These are phyloP conservation scores for Metschnikowia corniflorae DNA, from an alignment of 805 yeast species.

Conservation along the genomic window DNA sequence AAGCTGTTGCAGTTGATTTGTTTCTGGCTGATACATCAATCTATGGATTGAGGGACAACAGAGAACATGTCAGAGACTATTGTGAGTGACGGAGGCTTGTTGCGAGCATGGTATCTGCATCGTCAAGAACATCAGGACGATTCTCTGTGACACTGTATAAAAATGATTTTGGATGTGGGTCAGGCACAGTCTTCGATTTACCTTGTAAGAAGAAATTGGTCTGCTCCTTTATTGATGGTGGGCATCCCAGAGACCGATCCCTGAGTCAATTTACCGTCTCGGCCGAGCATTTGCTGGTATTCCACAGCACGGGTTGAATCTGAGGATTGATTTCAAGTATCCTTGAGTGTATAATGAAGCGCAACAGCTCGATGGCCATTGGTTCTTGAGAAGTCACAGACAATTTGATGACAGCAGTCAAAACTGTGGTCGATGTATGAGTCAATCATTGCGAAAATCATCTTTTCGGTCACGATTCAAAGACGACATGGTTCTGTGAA, in stretches of 20 bases:
- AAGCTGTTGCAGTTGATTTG: too few relatives aligned
- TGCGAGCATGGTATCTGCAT: conserved; percentile 16
- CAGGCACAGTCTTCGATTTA: conserved; percentile 13
- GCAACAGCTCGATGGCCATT: conserved; percentile 53
- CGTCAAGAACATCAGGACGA: conserved; percentile 59
- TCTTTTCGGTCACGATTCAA: conserved; percentile 49
- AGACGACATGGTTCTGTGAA: conserved; percentile 53
- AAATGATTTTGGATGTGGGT: conserved; percentile 13
- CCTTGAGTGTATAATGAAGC: conserved; percentile 54
- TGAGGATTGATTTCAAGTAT: conserved; percentile 65
- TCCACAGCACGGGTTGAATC: conserved; percentile 85
- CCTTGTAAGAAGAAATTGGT: conserved; percentile 47
- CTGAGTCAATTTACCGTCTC: conserved; percentile 53
- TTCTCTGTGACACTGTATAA: conserved; percentile 40
- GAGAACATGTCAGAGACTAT: conserved; percentile 67
- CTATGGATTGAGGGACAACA: too few relatives aligned
- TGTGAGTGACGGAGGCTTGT: conserved; percentile 9
- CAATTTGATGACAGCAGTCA: conserved; percentile 76
- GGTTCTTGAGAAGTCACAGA: conserved; percentile 56
- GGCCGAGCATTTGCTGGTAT: conserved; percentile 61
- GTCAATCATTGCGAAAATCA: conserved; percentile 50
- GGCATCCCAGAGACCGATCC: conserved; percentile 90
- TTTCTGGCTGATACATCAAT: too few relatives aligned
- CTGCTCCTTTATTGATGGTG: conserved; percentile 57
- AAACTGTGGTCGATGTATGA: conserved; percentile 54